Evolutionary conservation across 495 filamentous ascomycete species (phyloP), one percentile per base, ranked within the genome.

Genomic region (Penicillium paradoxum): DNA sequence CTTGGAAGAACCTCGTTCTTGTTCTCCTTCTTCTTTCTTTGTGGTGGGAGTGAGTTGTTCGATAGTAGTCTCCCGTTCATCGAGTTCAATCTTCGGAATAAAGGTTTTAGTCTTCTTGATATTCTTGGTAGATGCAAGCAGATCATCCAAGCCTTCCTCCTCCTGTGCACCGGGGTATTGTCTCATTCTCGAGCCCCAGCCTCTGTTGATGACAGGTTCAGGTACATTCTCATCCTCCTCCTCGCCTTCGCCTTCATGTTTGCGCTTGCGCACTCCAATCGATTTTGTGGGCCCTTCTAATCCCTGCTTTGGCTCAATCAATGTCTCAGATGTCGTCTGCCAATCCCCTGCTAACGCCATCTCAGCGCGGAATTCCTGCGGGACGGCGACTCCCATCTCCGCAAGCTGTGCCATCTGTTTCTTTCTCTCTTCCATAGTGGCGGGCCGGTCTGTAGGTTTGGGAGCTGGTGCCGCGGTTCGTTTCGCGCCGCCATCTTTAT

Each of bases 341-440:
- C 93, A 99, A 40, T 93, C 87, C 18, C 93, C 90, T n/a, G 84
- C 84, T 74, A 96, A 79, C 4, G 90, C 90, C 83, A 96, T 84
- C 49, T 90, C 86, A 6, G 75, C 69, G 45, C 90, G 75, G 57
- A 84, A 83, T 59, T 92, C 86, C 25, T 90, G 84, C 10, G 93
- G 93, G 30, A 97, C 81, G 15, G 81, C 80, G 38, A 99, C 82
- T 0, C 93, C 93, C 78, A 99, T 81, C 44, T 86, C 88, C 4
- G 85, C 89, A 2, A 99, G 74, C 70, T 97, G 90, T 49, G 86
- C 83, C 63, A 95, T 76, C 65, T 97, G 95, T 53, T 73, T 79
- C 67, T 93, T 95, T 42, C 90, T 71, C 49, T 97, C 88, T 10
- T 83, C 82, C 6, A 81, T 61, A 3, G 82, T 84, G 1, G 75